Percentiles rank a stretch among this genome's conserved stretches.
phyloP scores from a whole-genome alignment of 2,329 filamentous ascomycete genomes.

The Alternaria brassicicola region DNA sequence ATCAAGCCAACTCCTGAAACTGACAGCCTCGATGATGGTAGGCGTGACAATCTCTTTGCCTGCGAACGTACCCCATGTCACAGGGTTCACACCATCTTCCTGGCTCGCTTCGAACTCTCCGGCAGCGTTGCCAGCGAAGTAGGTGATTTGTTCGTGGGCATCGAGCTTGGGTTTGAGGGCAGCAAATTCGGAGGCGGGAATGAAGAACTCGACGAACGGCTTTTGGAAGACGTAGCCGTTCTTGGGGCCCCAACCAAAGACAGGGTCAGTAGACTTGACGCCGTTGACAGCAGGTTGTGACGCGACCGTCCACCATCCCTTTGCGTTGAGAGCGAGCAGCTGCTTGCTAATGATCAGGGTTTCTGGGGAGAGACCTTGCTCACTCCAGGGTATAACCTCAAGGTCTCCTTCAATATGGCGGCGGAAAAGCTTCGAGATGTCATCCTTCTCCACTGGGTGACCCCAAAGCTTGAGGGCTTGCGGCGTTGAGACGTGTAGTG shows the following conservation, averaged over 20 bases:
- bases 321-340: slow-evolving; percentile 76
- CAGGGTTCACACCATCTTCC: slow-evolving; percentile 79
- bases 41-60: slow-evolving; percentile 96
- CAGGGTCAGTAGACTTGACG: slow-evolving; percentile 72
- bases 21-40: slow-evolving; percentile 95
- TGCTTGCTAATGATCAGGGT: slow-evolving; percentile 79
- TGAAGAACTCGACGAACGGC: slow-evolving; percentile 96
- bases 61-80: slow-evolving; percentile 95
- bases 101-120: slow-evolving; percentile 77
- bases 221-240: slow-evolving; percentile 98
- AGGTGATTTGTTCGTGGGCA: slow-evolving; percentile 73
- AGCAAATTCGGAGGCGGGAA: slow-evolving; percentile 75
- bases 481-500: slow-evolving; percentile 84
- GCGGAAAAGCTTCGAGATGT: slow-evolving; percentile 82
- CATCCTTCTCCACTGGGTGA: slow-evolving; percentile 68
- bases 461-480: slow-evolving; percentile 88
- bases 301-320: slow-evolving; percentile 95
- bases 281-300: slow-evolving; percentile 95
- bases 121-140: slow-evolving; percentile 80
- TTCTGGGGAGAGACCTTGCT: slow-evolving; percentile 84
- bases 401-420: slow-evolving; percentile 81
- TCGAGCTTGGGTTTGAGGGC: slow-evolving; percentile 70
- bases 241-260: slow-evolving; percentile 92
- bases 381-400: slow-evolving; percentile 87
- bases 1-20: slow-evolving; percentile 91